Conservation (phyloP, 257 asterid species). For the Buddleja alternifolia region DNA sequence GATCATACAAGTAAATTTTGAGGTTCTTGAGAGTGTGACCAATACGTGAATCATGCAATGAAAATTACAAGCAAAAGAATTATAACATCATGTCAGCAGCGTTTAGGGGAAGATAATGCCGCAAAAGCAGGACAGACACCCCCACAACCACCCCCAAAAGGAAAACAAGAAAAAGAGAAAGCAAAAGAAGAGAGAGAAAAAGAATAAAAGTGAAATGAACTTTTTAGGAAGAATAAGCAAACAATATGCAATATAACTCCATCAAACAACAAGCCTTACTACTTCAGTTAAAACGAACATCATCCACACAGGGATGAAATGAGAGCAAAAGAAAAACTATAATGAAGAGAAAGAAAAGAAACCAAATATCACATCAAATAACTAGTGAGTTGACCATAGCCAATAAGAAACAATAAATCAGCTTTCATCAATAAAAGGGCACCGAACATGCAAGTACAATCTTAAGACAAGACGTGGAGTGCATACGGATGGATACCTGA, state of each 20-base stretch:
- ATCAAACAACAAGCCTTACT: too few species aligned
- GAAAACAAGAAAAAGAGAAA: background rate
- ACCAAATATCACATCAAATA: background rate
- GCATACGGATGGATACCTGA: conserved; percentile 64
- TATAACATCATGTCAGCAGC: too few species aligned
- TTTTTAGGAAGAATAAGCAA: background rate
- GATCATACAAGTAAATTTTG: background rate
- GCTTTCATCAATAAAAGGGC: background rate
- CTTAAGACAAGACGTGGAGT: conserved; percentile 10
- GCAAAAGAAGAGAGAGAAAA: background rate
- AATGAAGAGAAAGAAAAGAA: background rate
- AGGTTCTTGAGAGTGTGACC: background rate
- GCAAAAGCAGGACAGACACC: too few species aligned
- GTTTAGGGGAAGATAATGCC: too few species aligned
- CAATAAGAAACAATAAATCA: background rate
- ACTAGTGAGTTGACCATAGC: background rate
- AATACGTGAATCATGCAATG: background rate
- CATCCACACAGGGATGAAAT: background rate
- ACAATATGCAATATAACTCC: too few species aligned
- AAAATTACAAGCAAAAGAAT: too few species aligned
- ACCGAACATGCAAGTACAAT: conserved; percentile 13
- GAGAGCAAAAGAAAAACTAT: background rate
- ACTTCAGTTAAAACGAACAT: too few species aligned
- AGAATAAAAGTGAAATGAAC: background rate
- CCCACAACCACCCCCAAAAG: too few species aligned